Conservation (phyloP, 768 basidiomycete species). For the Suillus decipiens region DNA sequence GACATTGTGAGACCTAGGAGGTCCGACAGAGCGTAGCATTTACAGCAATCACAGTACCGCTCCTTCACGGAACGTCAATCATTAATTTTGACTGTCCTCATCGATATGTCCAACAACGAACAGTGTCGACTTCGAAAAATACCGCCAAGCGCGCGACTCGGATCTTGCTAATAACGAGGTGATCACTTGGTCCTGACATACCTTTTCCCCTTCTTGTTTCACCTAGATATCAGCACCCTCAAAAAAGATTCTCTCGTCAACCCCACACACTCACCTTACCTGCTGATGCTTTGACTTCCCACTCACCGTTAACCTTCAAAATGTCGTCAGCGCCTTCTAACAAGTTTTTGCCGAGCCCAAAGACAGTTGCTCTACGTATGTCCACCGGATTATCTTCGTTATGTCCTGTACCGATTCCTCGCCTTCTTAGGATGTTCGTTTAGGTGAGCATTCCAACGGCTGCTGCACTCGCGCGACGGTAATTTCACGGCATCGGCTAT, state of each 20-base stretch:
- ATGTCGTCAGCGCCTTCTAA: slow-evolving; percentile 14
- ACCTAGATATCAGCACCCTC: neutral
- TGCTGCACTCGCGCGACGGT: neutral
- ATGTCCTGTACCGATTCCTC: slow-evolving; percentile 13
- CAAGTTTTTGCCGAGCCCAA: slow-evolving; percentile 52
- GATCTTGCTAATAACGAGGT: neutral
- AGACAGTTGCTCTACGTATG: slow-evolving; percentile 73
- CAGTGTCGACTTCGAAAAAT: neutral
- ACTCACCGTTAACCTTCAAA: neutral
- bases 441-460: slow-evolving; percentile 57
- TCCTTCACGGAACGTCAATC: neutral
- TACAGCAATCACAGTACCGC: neutral
- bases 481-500: slow-evolving; percentile 13
- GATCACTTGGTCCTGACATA: neutral
- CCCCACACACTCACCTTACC: neutral
- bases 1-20: neutral
- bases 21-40: neutral
- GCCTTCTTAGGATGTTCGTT: slow-evolving; percentile 79
- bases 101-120: neutral
- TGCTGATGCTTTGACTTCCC: neutral
- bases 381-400: neutral
- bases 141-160: slow-evolving; percentile 1
- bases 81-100: neutral
- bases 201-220: neutral
- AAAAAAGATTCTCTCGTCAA: neutral